A percentile compares a stretch with the other conserved stretches of the same genome.
Evolutionary conservation across 1,284 basidiomycete species (phyloP).

Genomic region (Pseudozyma tsukubaensis): DNA sequence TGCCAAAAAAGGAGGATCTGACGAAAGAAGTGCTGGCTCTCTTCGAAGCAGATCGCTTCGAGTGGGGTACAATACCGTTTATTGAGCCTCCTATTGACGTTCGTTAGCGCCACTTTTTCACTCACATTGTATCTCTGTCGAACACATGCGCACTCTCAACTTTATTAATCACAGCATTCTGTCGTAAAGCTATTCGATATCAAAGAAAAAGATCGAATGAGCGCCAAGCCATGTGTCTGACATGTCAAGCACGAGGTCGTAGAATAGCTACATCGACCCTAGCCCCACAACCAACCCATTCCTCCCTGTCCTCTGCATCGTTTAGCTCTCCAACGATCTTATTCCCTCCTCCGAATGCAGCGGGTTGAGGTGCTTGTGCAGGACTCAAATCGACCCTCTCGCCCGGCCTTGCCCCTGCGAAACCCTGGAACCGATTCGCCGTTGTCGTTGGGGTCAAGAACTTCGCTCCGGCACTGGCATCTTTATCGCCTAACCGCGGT

Average conservation of each 20-base stretch:
- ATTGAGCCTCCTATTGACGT: constrained; percentile 49
- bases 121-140: background rate
- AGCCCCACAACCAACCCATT: constrained; percentile 44
- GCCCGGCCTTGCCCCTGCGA: constrained; percentile 23
- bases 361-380: constrained; percentile 14
- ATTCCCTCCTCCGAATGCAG: background rate
- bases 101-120: constrained; percentile 15
- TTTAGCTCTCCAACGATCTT: constrained; percentile 25
- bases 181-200: background rate
- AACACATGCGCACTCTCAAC: no score
- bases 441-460: constrained; percentile 12
- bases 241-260: constrained; percentile 1
- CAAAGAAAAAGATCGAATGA: background rate
- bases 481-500: constrained; percentile 10
- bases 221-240: no score
- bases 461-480: constrained; percentile 18
- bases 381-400: constrained; percentile 39
- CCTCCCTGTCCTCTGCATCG: constrained; percentile 7
- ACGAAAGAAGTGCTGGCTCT: constrained; percentile 21
- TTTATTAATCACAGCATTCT: background rate
- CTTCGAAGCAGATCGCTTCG: constrained; percentile 29
- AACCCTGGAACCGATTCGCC: constrained; percentile 1
- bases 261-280: constrained; percentile 47
- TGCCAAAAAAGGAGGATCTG: constrained; percentile 30
- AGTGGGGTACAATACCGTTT: constrained; percentile 39